Percentiles rank a stretch among this genome's conserved stretches.
These are phyloP conservation scores for Entomortierella lignicola DNA, from an alignment of 192 early-diverging fungal genomes.

Conservation along the genomic window DNA sequence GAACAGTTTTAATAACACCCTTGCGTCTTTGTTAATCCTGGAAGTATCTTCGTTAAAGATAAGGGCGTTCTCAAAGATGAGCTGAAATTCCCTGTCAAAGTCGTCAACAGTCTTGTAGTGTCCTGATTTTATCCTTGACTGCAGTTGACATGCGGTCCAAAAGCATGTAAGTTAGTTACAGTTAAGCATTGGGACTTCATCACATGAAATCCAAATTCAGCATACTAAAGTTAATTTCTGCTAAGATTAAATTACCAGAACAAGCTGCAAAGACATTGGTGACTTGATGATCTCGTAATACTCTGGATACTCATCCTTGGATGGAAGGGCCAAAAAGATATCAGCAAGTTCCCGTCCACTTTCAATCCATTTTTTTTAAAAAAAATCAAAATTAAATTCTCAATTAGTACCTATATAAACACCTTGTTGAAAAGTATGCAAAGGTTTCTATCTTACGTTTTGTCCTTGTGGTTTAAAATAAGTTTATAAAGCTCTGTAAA, in stretches of 20 bases:
- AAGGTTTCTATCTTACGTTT: conserved; percentile 47
- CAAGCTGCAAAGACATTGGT: conserved; percentile 79
- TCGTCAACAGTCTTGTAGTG: conserved; percentile 77
- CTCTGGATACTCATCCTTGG: conserved; percentile 85
- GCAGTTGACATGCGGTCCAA: background rate
- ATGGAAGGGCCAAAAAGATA: conserved; percentile 83
- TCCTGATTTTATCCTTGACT: conserved; percentile 69
- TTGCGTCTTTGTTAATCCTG: conserved; percentile 83
- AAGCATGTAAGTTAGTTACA: background rate
- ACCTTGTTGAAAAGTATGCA: too few relatives aligned
- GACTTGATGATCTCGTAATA: conserved; percentile 88
- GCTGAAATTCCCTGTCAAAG: conserved; percentile 82
- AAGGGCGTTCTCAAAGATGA: conserved; percentile 91
- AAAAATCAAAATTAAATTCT: background rate
- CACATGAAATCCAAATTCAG: too few relatives aligned
- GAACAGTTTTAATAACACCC: conserved; percentile 55
- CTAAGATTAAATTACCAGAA: conserved; percentile 62
- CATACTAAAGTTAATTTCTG: too few relatives aligned
- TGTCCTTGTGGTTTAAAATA: conserved; percentile 58
- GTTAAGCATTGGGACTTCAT: background rate
- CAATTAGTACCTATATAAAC: too few relatives aligned
- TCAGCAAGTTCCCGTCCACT: conserved; percentile 76
- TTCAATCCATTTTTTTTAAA: background rate
- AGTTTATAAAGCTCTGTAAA: conserved; percentile 57
- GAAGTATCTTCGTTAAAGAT: conserved; percentile 89